Percentiles rank a stretch among this genome's conserved stretches.
Conservation (phyloP, 495 filamentous ascomycete genomes). For the Penicillium cataractarum region DNA sequence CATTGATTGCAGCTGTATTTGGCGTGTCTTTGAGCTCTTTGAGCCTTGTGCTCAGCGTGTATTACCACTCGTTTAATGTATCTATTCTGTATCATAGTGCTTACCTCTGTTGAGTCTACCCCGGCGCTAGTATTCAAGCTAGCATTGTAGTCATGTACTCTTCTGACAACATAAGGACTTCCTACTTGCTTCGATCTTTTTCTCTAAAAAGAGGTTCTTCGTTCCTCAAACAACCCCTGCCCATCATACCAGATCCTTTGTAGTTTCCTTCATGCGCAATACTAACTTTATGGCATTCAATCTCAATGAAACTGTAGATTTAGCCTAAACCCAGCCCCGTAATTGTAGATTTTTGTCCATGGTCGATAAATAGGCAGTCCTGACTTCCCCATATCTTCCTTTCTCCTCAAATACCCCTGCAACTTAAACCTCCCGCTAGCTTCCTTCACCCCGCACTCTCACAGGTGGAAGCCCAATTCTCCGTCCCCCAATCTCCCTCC, state of each 20-base stretch:
- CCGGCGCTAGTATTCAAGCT: neutral
- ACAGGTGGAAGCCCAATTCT: conserved; percentile 32
- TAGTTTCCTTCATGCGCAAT: too few species aligned
- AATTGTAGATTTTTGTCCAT: neutral
- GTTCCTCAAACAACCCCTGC: neutral
- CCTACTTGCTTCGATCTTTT: too few species aligned
- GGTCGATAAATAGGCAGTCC: neutral
- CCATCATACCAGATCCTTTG: too few species aligned
- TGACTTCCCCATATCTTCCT: neutral
- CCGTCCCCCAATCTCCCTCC: conserved; percentile 15
- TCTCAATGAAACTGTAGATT: neutral
- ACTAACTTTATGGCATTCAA: too few species aligned
- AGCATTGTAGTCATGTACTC: neutral
- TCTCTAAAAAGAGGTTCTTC: neutral
- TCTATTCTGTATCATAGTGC: neutral
- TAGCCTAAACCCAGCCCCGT: neutral
- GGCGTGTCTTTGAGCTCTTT: neutral
- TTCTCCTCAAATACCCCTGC: neutral
- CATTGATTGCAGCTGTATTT: neutral
- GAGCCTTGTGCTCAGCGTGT: neutral
- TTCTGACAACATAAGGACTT: neutral
- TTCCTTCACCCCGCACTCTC: neutral
- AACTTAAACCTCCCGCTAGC: neutral
- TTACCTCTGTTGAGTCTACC: neutral
- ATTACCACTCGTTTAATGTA: neutral